phyloP scores from a whole-genome alignment of 306 rosid species.

The Pterocarpus santalinus region DNA sequence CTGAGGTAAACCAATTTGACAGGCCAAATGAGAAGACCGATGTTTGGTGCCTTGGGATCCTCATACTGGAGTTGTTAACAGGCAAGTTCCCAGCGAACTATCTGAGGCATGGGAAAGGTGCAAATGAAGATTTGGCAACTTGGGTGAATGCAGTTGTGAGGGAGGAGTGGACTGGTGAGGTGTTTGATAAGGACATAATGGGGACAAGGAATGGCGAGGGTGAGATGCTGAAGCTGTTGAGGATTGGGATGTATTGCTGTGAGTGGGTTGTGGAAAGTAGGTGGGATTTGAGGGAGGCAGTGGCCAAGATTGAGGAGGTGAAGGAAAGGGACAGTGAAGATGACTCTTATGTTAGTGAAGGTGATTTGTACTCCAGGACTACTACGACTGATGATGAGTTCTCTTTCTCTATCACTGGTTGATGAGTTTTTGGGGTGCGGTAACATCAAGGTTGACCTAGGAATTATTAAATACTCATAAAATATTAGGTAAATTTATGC shows the following conservation, averaged over 20 bases:
- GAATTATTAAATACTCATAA: too few relatives aligned
- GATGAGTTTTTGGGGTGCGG: too few relatives aligned
- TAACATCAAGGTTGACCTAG: too few relatives aligned
- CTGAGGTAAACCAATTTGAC: constrained; percentile 54
- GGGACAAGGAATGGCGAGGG: constrained; percentile 59
- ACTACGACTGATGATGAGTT: constrained; percentile 61
- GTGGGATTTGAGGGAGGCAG: constrained; percentile 67
- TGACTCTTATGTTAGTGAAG: constrained; percentile 66
- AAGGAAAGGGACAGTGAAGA: constrained; percentile 63
- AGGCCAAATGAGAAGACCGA: constrained; percentile 55
- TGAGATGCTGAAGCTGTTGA: constrained; percentile 70
- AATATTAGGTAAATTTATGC: too few relatives aligned
- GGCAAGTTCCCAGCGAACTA: constrained; percentile 70
- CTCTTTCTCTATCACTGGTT: constrained; percentile 48
- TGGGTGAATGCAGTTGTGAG: constrained; percentile 78
- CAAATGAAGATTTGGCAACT: constrained; percentile 57
- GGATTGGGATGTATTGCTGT: constrained; percentile 71
- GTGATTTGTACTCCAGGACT: constrained; percentile 57
- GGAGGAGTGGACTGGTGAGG: constrained; percentile 84
- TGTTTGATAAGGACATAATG: constrained; percentile 66
- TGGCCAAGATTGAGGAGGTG: constrained; percentile 67
- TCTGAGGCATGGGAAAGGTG: constrained; percentile 52
- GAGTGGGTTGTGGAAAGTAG: constrained; percentile 59
- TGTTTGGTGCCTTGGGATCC: constrained; percentile 76
- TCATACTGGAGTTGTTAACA: constrained; percentile 64